Conservation (phyloP, 306 rosid genomes). For the Ceratonia siliqua region DNA sequence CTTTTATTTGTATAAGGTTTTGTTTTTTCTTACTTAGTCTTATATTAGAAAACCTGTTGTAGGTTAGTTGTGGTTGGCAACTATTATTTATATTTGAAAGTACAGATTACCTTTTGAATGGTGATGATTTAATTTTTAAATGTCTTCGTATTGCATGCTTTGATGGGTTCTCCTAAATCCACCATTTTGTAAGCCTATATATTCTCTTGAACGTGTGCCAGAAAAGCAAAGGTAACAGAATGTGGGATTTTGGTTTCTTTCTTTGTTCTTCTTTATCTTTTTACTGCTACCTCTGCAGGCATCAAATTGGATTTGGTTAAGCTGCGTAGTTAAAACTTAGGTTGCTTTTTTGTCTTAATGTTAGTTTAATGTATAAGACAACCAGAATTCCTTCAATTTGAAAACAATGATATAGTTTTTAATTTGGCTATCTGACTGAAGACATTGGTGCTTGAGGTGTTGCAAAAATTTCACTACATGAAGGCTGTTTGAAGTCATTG, state of each 20-base stretch:
- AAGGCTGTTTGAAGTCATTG: not conserved
- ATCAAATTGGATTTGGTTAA: slow-evolving; percentile 31
- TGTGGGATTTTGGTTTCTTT: not conserved
- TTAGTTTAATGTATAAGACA: too few species aligned
- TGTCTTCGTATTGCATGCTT: slow-evolving; percentile 1
- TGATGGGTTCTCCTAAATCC: slow-evolving; percentile 35
- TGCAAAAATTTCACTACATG: not conserved
- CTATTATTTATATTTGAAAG: slow-evolving; percentile 47
- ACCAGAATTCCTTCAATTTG: too few species aligned
- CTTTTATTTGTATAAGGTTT: not conserved
- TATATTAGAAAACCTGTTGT: not conserved
- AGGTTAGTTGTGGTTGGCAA: slow-evolving; percentile 46
- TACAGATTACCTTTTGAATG: slow-evolving; percentile 58
- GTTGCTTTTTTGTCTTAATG: slow-evolving; percentile 15
- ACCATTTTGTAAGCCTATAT: slow-evolving; percentile 15
- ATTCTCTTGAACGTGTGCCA: slow-evolving; percentile 23
- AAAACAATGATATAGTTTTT: not conserved
- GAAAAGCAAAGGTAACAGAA: not conserved
- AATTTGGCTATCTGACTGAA: slow-evolving; percentile 17
- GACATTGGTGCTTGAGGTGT: not conserved
- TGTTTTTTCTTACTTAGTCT: not conserved
- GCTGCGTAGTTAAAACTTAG: slow-evolving; percentile 25
- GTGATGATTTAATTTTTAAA: slow-evolving; percentile 24
- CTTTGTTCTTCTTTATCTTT: not conserved
- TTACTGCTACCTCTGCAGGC: slow-evolving; percentile 31